These are phyloP conservation scores for Carpinus viminea DNA, from an alignment of 306 rosid genomes.

Conservation along the genomic window DNA sequence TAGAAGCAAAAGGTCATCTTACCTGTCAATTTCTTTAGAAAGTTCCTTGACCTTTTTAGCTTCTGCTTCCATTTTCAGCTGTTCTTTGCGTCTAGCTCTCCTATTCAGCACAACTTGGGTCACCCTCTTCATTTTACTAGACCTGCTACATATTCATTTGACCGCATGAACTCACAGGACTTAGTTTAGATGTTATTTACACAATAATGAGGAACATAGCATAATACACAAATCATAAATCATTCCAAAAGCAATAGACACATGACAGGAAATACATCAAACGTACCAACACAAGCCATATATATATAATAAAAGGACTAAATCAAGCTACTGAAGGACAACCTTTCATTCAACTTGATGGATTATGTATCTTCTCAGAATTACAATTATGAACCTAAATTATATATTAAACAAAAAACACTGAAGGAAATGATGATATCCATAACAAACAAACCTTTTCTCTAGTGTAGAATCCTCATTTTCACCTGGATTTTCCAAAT, in stretches of 20 bases:
- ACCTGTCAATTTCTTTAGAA: slow-evolving; percentile 87
- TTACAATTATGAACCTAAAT: no score
- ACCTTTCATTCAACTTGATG: not conserved
- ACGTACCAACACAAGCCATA: slow-evolving; percentile 12
- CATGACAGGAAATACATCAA: not conserved
- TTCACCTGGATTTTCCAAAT: slow-evolving; percentile 46
- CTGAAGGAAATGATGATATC: not conserved
- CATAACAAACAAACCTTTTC: slow-evolving; percentile 46
- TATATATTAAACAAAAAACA: not conserved
- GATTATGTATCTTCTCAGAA: no score
- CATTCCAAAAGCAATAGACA: not conserved
- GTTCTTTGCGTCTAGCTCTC: slow-evolving; percentile 71
- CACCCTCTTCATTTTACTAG: slow-evolving; percentile 58
- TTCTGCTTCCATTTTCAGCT: slow-evolving; percentile 58
- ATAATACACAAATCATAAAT: not conserved
- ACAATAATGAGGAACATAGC: not conserved
- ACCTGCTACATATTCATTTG: slow-evolving; percentile 44
- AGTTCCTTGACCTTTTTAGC: slow-evolving; percentile 48
- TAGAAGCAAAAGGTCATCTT: slow-evolving; percentile 17
- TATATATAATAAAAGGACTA: not conserved
- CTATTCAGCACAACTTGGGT: slow-evolving; percentile 72
- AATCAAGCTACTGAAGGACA: not conserved
- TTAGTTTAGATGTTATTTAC: not conserved
- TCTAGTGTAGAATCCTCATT: slow-evolving; percentile 49
- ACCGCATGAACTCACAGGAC: slow-evolving; percentile 23